Evolutionary conservation across 495 filamentous ascomycete species (phyloP), one percentile per base, ranked within the genome.

Genomic region (Geoglossum glabrum): DNA sequence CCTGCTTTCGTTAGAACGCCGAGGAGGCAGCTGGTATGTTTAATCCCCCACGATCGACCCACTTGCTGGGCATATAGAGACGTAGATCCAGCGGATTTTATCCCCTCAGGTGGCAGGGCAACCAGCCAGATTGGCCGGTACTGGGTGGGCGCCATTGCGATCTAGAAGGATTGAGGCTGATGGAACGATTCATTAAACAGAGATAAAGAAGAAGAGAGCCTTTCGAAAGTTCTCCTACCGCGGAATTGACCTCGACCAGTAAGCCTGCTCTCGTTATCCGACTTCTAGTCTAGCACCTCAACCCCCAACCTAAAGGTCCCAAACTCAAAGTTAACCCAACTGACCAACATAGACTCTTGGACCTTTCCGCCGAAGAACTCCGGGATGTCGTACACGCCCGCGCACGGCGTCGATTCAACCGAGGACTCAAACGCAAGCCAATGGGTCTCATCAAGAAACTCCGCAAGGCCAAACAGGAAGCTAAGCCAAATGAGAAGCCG

Each of bases 191-290:
- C 63, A 52, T 62, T 60, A 30, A 62, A 71, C 72, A 84, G 81
- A 95, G 83, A 79, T 95, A 76, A 96, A 98, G 87, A 94, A 87
- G 82, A 92, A 82, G 77, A 94, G 90, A 88, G 78, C 87, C 69
- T 97, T 97, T 86, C 86, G 90, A 78, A 97, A 97, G 83, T 98
- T 98, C 74, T 92, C 90, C 65, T 98, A 96, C 84, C 89, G 92
- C 70, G 92, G 92, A 65, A 85, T 97, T 74, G 92, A 98, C 72
- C 90, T 98, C 73, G 92, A 98, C 73, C 85, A 93, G 90, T 95
- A 86, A 46, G 45, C 13, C 56, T 50, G 8, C 36, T 49, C 19
- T 30, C 7, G 1, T 34, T 19, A n/a, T 57, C 47, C 55, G 23
- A 56, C 36, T 31, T 30, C 25, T 1, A 30, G 25, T 21, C 45